These are phyloP conservation scores for Spencermartinsiella europaea DNA, from an alignment of 805 yeast genomes.

Conservation along the genomic window DNA sequence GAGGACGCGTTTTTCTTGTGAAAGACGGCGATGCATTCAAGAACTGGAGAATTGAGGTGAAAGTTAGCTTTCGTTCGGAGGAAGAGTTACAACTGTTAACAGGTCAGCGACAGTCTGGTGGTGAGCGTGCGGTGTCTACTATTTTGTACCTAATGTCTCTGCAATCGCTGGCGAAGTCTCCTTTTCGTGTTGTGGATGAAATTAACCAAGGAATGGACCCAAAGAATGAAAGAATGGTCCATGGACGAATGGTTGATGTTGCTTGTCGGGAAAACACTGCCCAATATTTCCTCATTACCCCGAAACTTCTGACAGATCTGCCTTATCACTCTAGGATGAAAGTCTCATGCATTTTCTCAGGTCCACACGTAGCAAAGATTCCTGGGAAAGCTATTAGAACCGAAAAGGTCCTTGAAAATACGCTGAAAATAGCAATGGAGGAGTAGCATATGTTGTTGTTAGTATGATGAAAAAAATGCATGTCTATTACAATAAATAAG, in stretches of 20 bases:
- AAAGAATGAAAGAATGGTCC: slow-evolving; percentile 81
- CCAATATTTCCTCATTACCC: slow-evolving; percentile 90
- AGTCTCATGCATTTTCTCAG: slow-evolving; percentile 76
- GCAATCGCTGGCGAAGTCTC: slow-evolving; percentile 83
- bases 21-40: slow-evolving; percentile 45
- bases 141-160: slow-evolving; percentile 84
- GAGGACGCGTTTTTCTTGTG: slow-evolving; percentile 68
- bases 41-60: slow-evolving; percentile 79
- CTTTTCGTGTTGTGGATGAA: slow-evolving; percentile 94
- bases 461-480: not conserved
- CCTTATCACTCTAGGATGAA: slow-evolving; percentile 76
- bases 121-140: slow-evolving; percentile 94
- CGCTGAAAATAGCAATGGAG: not conserved
- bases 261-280: slow-evolving; percentile 63
- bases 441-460: not conserved
- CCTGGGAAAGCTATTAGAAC: not conserved
- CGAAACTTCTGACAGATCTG: slow-evolving; percentile 75
- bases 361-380: slow-evolving; percentile 18
- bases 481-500: not conserved
- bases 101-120: slow-evolving; percentile 93
- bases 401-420: not conserved
- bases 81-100: slow-evolving; percentile 65
- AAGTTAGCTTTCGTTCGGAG: slow-evolving; percentile 75
- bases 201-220: slow-evolving; percentile 99
- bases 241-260: slow-evolving; percentile 74